Evolutionary conservation across 2,329 filamentous ascomycete genomes (phyloP).

Genomic region (Arthrobotrys conoides): DNA sequence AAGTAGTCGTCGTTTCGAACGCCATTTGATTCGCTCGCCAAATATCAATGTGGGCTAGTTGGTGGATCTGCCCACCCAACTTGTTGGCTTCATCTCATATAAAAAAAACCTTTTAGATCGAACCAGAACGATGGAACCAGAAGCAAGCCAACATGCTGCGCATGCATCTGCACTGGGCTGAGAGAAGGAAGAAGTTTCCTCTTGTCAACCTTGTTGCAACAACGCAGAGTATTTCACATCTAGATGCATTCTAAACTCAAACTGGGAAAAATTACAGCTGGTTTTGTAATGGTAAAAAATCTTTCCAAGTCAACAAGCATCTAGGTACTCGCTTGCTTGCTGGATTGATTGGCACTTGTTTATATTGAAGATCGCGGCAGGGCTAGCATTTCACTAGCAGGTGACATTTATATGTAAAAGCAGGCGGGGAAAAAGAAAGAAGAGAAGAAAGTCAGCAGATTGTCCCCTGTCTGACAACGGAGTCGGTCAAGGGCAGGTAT

Average conservation of each 20-base stretch:
- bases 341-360: constrained; percentile 53
- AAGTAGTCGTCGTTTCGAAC: constrained; percentile 18
- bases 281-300: constrained; percentile 45
- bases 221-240: constrained; percentile 43
- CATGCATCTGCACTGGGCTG: constrained; percentile 35
- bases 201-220: constrained; percentile 48
- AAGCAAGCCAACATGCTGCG: constrained; percentile 24
- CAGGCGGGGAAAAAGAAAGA: constrained; percentile 29
- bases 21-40: constrained; percentile 54
- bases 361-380: constrained; percentile 36
- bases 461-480: constrained; percentile 52
- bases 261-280: constrained; percentile 37
- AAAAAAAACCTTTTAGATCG: constrained; percentile 35
- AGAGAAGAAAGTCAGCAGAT: constrained; percentile 14
- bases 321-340: constrained; percentile 40
- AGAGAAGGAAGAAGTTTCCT: constrained; percentile 33
- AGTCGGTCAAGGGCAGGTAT: constrained; percentile 31
- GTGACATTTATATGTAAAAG: constrained; percentile 51
- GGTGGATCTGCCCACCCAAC: constrained; percentile 31
- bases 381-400: constrained; percentile 52
- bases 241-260: constrained; percentile 34
- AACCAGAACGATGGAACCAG: constrained; percentile 32
- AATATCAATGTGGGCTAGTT: constrained; percentile 19
- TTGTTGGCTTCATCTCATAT: constrained; percentile 52
- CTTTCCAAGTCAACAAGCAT: constrained; percentile 42